Evolutionary conservation across 169 alveolate species (phyloP).

Genomic region (Toxoplasma gondii): DNA sequence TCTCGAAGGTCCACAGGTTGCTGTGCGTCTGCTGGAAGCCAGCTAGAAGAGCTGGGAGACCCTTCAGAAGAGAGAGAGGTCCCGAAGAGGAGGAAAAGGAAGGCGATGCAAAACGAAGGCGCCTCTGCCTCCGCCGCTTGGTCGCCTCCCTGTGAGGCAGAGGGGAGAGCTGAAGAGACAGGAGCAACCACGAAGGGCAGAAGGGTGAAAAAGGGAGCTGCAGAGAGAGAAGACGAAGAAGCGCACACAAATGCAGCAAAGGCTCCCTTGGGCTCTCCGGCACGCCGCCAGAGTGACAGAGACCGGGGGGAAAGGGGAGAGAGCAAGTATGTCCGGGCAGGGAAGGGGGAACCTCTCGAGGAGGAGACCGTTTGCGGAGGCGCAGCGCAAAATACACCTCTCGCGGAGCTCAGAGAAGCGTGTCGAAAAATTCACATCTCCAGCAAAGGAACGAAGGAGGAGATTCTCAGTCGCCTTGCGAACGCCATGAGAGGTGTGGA

Average conservation of each 20-base stretch:
- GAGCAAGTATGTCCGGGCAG: neutral
- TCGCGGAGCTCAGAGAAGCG: constrained; percentile 26
- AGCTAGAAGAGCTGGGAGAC: no score
- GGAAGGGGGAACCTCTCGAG: neutral
- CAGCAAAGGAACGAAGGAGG: constrained; percentile 47
- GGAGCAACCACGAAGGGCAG: no score
- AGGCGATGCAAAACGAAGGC: no score
- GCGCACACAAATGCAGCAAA: neutral
- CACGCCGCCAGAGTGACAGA: neutral
- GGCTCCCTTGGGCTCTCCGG: neutral
- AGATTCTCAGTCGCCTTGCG: neutral
- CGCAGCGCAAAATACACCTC: neutral
- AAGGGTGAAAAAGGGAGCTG: no score
- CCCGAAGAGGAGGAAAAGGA: no score
- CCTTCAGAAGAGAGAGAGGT: no score
- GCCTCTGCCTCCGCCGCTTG: no score
- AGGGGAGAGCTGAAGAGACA: no score
- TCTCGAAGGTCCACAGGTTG: no score
- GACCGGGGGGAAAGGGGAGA: neutral
- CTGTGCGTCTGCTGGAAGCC: no score
- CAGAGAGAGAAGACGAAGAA: no score
- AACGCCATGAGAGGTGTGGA: neutral
- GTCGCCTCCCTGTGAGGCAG: no score
- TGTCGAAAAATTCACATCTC: constrained; percentile 48
- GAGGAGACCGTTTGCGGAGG: neutral